Base-by-base conservation (phyloP, 2,329 filamentous ascomycete species). In the Paraphoma chrysanthemicola region DNA sequence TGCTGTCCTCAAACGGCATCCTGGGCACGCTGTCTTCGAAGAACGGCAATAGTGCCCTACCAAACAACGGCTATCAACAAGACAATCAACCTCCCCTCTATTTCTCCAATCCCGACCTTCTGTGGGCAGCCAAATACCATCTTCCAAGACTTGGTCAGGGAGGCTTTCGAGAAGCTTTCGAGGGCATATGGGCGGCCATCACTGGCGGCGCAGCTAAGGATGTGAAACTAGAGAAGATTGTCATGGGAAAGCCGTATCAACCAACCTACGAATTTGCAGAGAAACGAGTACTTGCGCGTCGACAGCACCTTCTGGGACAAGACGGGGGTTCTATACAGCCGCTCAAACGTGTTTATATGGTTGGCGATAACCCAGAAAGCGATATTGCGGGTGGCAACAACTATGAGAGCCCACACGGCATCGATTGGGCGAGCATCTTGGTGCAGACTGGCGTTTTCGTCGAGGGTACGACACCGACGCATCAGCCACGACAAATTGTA, bases 61-160 rank as follows among this genome's bases (percentile, higher is more conserved):
- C 88, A 12, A 91, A 93, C 72, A 80, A 82, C 54, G 92, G 92
- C n/a, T 97, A 90, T 82, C 91, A 93, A 71, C 85, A 88, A 63
- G 91, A 96, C 73, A 85, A 85, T 1, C 93, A 97, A 75, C 92
- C 95, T 0, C 81, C 81, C 16, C 79, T 98, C 6, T 96, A 90
- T 81, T 97, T 96, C 76, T 93, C 89, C 44, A 98, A 98, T 76
- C 87, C 91, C 1, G 95, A 99, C 77, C 81, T 98, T 3, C 85
- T 93, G 69, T 99, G 93, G 93, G 90, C 92, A 49, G 90, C 93
- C 0, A 86, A 86, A 33, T 94, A 96, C 76, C 91, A 90, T 57
- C 85, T 94, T 48, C 92, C 94, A 30, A 89, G 95, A 5, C 85
- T 98, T 42, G 95, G 94, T 1, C 95, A 97, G 75, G 95, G 95